A percentile compares a stretch with the other conserved stretches of the same genome.
Conservation (phyloP, 2,329 filamentous ascomycete genomes). For the Pseudocercospora crystallina region DNA sequence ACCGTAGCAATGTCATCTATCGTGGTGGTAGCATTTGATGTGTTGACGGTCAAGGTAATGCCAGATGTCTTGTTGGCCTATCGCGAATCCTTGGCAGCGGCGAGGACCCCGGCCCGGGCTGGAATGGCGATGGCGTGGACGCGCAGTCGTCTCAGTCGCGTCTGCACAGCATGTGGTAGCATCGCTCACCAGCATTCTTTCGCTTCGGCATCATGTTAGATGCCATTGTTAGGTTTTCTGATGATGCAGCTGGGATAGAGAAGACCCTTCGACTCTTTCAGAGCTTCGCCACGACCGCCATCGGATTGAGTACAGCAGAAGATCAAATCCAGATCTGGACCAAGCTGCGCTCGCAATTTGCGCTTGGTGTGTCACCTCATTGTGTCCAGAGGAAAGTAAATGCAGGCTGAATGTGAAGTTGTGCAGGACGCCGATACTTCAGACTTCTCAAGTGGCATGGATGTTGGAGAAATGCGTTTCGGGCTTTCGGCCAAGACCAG, state of each 20-base stretch:
- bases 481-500: constrained; percentile 14
- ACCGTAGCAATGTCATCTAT: too few species aligned
- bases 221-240: constrained; percentile 16
- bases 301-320: constrained; percentile 37
- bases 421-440: constrained; percentile 59
- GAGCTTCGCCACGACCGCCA: constrained; percentile 34
- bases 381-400: background rate
- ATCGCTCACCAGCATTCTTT: too few species aligned
- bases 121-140: too few species aligned
- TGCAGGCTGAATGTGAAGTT: constrained; percentile 3
- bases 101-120: too few species aligned
- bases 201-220: constrained; percentile 12
- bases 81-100: too few species aligned
- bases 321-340: constrained; percentile 37
- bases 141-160: too few species aligned
- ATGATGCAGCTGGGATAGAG: constrained; percentile 57
- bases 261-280: constrained; percentile 61
- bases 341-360: constrained; percentile 42
- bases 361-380: constrained; percentile 38
- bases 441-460: constrained; percentile 61
- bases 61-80: too few species aligned
- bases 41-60: too few species aligned
- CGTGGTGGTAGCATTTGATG: too few species aligned
- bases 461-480: constrained; percentile 19
- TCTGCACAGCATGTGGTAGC: too few species aligned